These are phyloP conservation scores for Pascua guehoae DNA, from an alignment of 1,284 basidiomycete species.

Conservation along the genomic window DNA sequence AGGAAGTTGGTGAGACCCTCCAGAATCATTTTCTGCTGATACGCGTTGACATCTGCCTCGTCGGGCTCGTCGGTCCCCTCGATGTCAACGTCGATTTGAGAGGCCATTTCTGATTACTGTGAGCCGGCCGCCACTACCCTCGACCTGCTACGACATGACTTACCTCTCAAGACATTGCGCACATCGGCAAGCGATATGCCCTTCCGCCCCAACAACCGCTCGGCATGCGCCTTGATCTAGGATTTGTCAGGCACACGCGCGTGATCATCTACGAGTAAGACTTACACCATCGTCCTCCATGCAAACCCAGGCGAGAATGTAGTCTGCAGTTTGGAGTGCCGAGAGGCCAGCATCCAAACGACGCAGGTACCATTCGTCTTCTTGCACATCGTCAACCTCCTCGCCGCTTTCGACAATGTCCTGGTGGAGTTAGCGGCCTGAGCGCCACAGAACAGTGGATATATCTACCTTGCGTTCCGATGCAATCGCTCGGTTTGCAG, in stretches of 20 bases:
- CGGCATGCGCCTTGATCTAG: conserved; percentile 61
- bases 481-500: conserved; percentile 62
- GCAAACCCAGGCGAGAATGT: conserved; percentile 86
- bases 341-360: conserved; percentile 82
- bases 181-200: conserved; percentile 45
- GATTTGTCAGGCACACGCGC: not conserved
- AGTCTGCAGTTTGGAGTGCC: conserved; percentile 85
- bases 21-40: conserved; percentile 31
- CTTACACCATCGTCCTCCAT: conserved; percentile 98
- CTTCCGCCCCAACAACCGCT: conserved; percentile 69
- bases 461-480: conserved; percentile 61
- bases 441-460: not conserved
- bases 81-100: conserved; percentile 32
- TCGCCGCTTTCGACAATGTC: conserved; percentile 59
- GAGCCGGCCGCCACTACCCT: not conserved
- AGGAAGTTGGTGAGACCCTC: conserved; percentile 32
- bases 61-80: conserved; percentile 27
- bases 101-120: conserved; percentile 27
- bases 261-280: conserved; percentile 2
- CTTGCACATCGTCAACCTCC: conserved; percentile 60
- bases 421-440: conserved; percentile 40
- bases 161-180: conserved; percentile 36
- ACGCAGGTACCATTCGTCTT: conserved; percentile 75
- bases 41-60: conserved; percentile 14
- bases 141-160: not conserved